Conservation (phyloP, 2,329 filamentous ascomycete species). For the Hansfordia pulvinata region DNA sequence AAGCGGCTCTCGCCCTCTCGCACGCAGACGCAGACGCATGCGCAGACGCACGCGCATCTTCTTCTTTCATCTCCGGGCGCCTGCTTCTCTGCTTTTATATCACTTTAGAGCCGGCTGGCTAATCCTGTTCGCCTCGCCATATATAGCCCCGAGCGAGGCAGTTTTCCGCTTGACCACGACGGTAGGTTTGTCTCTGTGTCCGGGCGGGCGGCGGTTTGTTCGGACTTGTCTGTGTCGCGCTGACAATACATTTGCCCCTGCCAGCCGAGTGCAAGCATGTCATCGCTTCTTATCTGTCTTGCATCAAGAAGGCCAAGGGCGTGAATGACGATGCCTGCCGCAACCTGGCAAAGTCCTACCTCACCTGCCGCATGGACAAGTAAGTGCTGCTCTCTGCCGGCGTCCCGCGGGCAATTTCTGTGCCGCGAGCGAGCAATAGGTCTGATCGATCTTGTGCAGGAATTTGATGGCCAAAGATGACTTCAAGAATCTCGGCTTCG, state of each 20-base stretch:
- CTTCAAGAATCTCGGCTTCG: conserved; percentile 84
- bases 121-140: no score
- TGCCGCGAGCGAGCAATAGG: no score
- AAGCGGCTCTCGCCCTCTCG: conserved; percentile 5
- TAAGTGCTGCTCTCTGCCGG: no score
- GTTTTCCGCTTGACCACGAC: conserved; percentile 93
- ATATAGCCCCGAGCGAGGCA: conserved; percentile 81
- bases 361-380: conserved; percentile 90
- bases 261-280: conserved; percentile 84
- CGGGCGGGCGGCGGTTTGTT: no score
- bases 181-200: no score
- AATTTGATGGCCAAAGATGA: conserved; percentile 95
- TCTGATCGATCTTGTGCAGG: conserved; percentile 30
- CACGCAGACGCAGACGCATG: no score
- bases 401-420: no score
- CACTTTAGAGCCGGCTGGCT: no score
- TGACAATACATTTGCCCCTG: no score
- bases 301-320: conserved; percentile 72
- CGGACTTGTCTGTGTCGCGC: no score
- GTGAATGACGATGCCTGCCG: conserved; percentile 81
- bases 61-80: no score
- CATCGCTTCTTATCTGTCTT: conserved; percentile 74
- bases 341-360: conserved; percentile 72
- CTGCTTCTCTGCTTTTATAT: no score
- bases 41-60: neutral